Conservation (phyloP, 2,329 filamentous ascomycete species). For the Botrytis byssoidea region DNA sequence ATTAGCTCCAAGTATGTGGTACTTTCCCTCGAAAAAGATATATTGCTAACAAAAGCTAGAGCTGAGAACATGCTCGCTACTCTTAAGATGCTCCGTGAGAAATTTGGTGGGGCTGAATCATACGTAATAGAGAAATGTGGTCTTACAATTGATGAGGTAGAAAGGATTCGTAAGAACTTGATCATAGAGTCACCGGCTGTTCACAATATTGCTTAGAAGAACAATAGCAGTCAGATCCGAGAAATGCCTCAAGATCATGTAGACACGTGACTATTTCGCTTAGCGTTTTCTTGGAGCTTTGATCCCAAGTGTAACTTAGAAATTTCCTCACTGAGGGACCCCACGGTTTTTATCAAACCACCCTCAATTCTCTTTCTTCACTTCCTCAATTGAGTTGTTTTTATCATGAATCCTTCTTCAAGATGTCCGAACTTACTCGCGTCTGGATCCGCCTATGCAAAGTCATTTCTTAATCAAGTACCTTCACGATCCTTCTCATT, state of each 20-base stretch:
- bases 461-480: slow-evolving; percentile 29
- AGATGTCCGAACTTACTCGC: slow-evolving; percentile 31
- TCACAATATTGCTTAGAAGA: slow-evolving; percentile 14
- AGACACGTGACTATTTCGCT: slow-evolving; percentile 15
- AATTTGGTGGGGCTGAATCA: slow-evolving; percentile 61
- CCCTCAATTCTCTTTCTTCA: neutral
- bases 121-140: slow-evolving; percentile 62
- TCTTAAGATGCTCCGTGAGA: slow-evolving; percentile 53
- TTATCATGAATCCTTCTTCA: slow-evolving; percentile 35
- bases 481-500: slow-evolving; percentile 38
- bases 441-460: slow-evolving; percentile 27
- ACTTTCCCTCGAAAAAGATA: neutral
- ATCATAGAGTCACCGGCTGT: slow-evolving; percentile 37
- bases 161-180: slow-evolving; percentile 51
- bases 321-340: slow-evolving; percentile 19
- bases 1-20: slow-evolving; percentile 41
- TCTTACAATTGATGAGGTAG: slow-evolving; percentile 55
- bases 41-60: slow-evolving; percentile 29
- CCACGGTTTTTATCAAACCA: slow-evolving; percentile 18
- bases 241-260: neutral
- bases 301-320: slow-evolving; percentile 5
- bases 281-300: slow-evolving; percentile 17
- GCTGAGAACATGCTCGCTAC: slow-evolving; percentile 52
- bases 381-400: slow-evolving; percentile 9
- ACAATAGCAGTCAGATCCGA: neutral